These are phyloP conservation scores for Kwoniella newhampshirensis DNA, from an alignment of 768 basidiomycete species.

Conservation along the genomic window DNA sequence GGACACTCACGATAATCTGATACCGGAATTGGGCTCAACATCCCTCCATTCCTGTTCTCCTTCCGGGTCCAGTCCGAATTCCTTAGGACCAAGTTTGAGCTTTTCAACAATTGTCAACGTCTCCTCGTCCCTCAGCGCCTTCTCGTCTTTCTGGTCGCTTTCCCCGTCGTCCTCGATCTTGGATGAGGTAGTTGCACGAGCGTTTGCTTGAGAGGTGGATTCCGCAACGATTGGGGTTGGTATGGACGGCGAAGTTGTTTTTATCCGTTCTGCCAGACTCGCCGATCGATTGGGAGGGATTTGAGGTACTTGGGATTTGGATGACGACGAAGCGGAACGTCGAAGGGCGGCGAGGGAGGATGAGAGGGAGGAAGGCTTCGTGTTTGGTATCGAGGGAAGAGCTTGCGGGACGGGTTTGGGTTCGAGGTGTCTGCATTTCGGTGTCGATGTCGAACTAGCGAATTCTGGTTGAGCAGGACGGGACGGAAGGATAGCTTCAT, in stretches of 20 bases:
- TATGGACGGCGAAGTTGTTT: background rate
- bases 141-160: slow-evolving; percentile 7
- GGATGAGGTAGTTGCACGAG: slow-evolving; percentile 4
- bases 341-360: slow-evolving; percentile 20
- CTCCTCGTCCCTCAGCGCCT: slow-evolving; percentile 33
- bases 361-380: slow-evolving; percentile 17
- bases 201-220: background rate
- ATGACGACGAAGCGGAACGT: slow-evolving; percentile 4
- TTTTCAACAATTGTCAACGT: slow-evolving; percentile 66
- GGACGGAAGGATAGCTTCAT: slow-evolving; percentile 4
- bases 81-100: slow-evolving; percentile 72
- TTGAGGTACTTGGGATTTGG: background rate
- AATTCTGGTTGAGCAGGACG: slow-evolving; percentile 29
- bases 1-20: slow-evolving; percentile 69
- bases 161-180: slow-evolving; percentile 1
- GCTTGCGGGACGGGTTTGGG: slow-evolving; percentile 5
- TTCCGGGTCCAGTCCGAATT: slow-evolving; percentile 64
- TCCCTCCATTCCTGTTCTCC: slow-evolving; percentile 75
- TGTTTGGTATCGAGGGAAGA: slow-evolving; percentile 13
- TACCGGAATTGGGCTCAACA: slow-evolving; percentile 88
- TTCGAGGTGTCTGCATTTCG: background rate
- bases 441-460: background rate
- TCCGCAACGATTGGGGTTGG: background rate
- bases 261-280: slow-evolving; percentile 3
- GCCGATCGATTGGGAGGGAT: background rate